phyloP scores from a whole-genome alignment of 805 yeast genomes.

The Cyberlindnera xylosilytica region DNA sequence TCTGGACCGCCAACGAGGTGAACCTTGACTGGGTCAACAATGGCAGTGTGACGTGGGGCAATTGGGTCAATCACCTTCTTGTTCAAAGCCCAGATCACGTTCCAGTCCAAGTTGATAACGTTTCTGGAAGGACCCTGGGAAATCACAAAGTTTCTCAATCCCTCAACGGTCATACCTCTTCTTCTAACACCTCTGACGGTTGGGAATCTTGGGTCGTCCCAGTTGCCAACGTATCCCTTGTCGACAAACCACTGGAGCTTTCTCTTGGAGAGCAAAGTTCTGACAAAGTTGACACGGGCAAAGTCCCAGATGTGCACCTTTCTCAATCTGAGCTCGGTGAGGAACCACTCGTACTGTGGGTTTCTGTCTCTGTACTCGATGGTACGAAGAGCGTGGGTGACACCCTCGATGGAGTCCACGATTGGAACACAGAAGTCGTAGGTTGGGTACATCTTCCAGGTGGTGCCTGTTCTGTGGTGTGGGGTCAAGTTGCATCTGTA shows the following conservation, averaged over 20 bases:
- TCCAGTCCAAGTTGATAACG: conserved; percentile 97
- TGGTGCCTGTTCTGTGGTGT: conserved; percentile 91
- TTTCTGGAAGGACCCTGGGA: conserved; percentile 98
- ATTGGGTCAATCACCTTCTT: conserved; percentile 96
- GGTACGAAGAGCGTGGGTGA: conserved; percentile 96
- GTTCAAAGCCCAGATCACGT: conserved; percentile 94
- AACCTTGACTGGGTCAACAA: conserved; percentile 70
- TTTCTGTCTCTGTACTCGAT: conserved; percentile 99
- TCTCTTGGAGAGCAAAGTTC: conserved; percentile 94
- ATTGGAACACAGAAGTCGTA: conserved; percentile 98
- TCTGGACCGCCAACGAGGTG: conserved; percentile 68
- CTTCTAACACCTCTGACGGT: conserved; percentile 99
- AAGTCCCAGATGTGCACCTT: conserved; percentile 98
- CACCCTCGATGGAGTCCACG: conserved; percentile 94
- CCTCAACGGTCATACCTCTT: conserved; percentile 99
- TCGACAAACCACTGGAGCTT: conserved; percentile 99
- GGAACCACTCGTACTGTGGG: conserved; percentile 97
- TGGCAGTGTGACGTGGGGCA: conserved; percentile 93
- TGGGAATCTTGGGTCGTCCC: conserved; percentile 99
- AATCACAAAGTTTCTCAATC: conserved; percentile 87
- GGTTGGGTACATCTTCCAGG: conserved; percentile 97
- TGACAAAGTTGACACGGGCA: conserved; percentile 93
- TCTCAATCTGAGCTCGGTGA: conserved; percentile 75
- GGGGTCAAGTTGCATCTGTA: conserved; percentile 97
- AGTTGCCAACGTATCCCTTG: conserved; percentile 77